Percentiles rank a stretch among this genome's conserved stretches.
Evolutionary conservation across 106 monocot genomes (phyloP).

Genomic region (Dendrobium chrysotoxum): DNA sequence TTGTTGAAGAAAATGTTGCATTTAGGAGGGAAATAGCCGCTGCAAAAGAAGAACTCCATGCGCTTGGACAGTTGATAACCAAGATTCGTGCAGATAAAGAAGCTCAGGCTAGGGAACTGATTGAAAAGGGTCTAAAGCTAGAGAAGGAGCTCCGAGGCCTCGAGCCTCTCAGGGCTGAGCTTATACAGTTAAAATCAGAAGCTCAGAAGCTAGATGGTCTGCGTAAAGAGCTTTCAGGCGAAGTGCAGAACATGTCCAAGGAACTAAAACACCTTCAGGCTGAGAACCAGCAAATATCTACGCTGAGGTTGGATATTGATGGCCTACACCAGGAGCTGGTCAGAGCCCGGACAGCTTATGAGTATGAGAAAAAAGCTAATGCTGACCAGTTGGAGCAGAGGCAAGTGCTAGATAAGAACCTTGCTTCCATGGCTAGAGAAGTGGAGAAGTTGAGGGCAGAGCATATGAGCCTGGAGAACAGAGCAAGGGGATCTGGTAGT

Average conservation of each 20-base stretch:
- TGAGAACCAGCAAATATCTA: slow-evolving; percentile 41
- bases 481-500: slow-evolving; percentile 38
- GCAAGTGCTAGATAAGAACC: slow-evolving; percentile 61
- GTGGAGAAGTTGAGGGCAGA: slow-evolving; percentile 59
- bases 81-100: slow-evolving; percentile 55
- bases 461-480: slow-evolving; percentile 13
- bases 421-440: slow-evolving; percentile 61
- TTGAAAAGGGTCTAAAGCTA: slow-evolving; percentile 45
- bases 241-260: slow-evolving; percentile 27
- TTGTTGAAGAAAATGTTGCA: slow-evolving; percentile 46
- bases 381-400: slow-evolving; percentile 48
- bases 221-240: slow-evolving; percentile 32
- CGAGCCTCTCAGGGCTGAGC: slow-evolving; percentile 49
- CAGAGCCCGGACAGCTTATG: slow-evolving; percentile 25
- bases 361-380: slow-evolving; percentile 50
- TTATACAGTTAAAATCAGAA: slow-evolving; percentile 28
- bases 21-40: slow-evolving; percentile 27
- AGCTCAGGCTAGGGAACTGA: slow-evolving; percentile 31
- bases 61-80: slow-evolving; percentile 29
- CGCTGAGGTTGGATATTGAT: slow-evolving; percentile 31
- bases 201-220: slow-evolving; percentile 28
- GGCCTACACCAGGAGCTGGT: slow-evolving; percentile 37
- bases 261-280: slow-evolving; percentile 38
- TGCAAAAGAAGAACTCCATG: slow-evolving; percentile 32
- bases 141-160: slow-evolving; percentile 40